Evolutionary conservation across 495 filamentous ascomycete genomes (phyloP), one percentile per base, ranked within the genome.

Genomic region (Podospora australis): DNA sequence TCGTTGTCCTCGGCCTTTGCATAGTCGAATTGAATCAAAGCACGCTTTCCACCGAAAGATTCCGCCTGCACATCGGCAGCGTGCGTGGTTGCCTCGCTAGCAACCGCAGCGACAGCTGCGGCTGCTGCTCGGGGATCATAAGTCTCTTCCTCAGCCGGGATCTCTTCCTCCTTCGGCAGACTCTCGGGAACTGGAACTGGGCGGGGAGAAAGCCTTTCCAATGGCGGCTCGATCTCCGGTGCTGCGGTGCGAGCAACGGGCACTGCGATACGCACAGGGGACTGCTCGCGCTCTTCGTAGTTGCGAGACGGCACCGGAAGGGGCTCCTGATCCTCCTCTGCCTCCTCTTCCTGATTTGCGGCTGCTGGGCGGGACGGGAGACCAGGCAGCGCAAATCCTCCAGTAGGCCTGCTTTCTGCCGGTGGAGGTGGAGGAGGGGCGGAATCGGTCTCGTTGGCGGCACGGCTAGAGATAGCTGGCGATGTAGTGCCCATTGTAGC

Each of bases 1-100:
- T 99, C 92, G 61, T 99, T 99, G 47, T 95, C 88, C 66, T 99
- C 92, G 2, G 87, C 89, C 62, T 90, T 96, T 51, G 96, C 90
- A 55, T 99, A 99, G 59, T 99, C 94, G 64, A 88, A 99, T 52
- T 94, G 85, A 39, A 90, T 76, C 25, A 95, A 45, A 3, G 92
- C 92, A 23, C 79, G 79, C 54, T 80, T 79, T 45, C 81, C 87
- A 9, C 72, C 70, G 7, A 55, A 55, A 17, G 53, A 55, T 29
- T 40, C 42, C 26, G 59, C 57, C 14, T 66, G 62, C 2, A 32
- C 39, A 10, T 7, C 51, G 1, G 30, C 34, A 9, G 24, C 44
- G 7, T 24, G 35, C 20, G 9, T 36, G 6, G 34, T 39, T 2
- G 53, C 48, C 2, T 13, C 35, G 34, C 40, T 30, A 11, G 46